phyloP scores from a whole-genome alignment of 1,284 basidiomycete genomes.

The Rhodotorula sp. region DNA sequence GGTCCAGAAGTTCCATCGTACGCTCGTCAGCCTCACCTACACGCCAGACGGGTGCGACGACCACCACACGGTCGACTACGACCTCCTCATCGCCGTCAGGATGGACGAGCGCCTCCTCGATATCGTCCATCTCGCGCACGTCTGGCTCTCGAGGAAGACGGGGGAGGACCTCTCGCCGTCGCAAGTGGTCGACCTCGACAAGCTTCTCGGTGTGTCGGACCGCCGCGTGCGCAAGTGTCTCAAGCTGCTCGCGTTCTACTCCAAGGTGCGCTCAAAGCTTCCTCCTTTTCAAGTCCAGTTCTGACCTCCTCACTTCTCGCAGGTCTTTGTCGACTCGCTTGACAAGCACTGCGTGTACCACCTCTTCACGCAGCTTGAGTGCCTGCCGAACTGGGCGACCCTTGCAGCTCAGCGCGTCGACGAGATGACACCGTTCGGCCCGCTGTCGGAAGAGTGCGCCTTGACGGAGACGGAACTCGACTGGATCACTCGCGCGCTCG shows the following conservation, averaged over 20 bases:
- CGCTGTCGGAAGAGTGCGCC: constrained; percentile 25
- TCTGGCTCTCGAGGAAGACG: constrained; percentile 20
- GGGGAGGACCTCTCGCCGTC: neutral
- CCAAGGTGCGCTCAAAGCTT: constrained; percentile 9
- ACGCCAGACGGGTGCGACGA: constrained; percentile 13
- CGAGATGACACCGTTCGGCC: constrained; percentile 31
- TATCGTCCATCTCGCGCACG: constrained; percentile 35
- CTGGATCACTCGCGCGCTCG: constrained; percentile 34
- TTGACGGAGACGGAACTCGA: constrained; percentile 37
- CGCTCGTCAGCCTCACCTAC: constrained; percentile 20
- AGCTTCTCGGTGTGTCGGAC: constrained; percentile 23
- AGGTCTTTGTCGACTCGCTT: constrained; percentile 28
- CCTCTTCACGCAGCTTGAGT: constrained; percentile 36
- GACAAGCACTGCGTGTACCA: constrained; percentile 38
- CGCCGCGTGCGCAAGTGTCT: constrained; percentile 35
- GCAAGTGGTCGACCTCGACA: constrained; percentile 15
- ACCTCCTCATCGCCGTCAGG: constrained; percentile 35
- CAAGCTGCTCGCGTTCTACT: constrained; percentile 36
- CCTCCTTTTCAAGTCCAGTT: neutral
- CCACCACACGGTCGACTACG: constrained; percentile 32
- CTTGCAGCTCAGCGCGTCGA: constrained; percentile 31
- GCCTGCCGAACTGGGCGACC: constrained; percentile 27
- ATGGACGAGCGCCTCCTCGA: constrained; percentile 37
- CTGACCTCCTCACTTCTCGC: neutral
- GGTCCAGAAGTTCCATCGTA: constrained; percentile 22